Evolutionary conservation across 129 eudicot species (phyloP), one percentile per base, ranked within the genome.

Genomic region (Lactuca saligna): DNA sequence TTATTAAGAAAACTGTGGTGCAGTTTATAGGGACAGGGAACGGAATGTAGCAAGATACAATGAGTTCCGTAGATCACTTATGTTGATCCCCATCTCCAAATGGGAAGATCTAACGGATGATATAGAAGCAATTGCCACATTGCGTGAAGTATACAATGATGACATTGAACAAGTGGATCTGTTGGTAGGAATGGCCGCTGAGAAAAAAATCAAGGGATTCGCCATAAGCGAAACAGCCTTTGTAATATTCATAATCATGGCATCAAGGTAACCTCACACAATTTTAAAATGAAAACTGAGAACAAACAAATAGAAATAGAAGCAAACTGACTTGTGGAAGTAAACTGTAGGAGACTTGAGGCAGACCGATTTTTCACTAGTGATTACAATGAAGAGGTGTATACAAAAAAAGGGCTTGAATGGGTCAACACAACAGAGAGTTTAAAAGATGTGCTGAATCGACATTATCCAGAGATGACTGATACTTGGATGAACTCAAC

Each of bases 141-240:
- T 87, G 37, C 58, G 69, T 11, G 79, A 83, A 58, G 89, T 87
- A 20, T 87, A 87, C 37, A 80, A 70, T 48, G 66, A 83, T 39
- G 79, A 83, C 41, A 85, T 87, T 15, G 89, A 87, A 69, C 77
- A 81, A 32, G 78, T 87, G 12, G 89, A 87, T 17, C 29, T 84
- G n/a, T 48, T 87, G 25, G 89, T 87, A 5, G 89, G 94, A 34
- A 75, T 83, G 62, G 58, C 77, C 17, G 95, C 89, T 4, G 89
- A 87, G 74, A 87, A 84, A 57, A 87, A 84, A 67, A 87, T 87
- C 62, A 77, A 71, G 50, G 95, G 95, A 25, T 87, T 84, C 35
- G 95, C 95, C 44, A 84, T 87, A 6, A 79, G 85, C 20, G 90
- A 87, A 76, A 87, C 95, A 3, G 85, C 90, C 25, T 87, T 87